Percentiles rank a stretch among this genome's conserved stretches.
Conservation (phyloP, 495 filamentous ascomycete genomes). For the Penicillium tannophilum region DNA sequence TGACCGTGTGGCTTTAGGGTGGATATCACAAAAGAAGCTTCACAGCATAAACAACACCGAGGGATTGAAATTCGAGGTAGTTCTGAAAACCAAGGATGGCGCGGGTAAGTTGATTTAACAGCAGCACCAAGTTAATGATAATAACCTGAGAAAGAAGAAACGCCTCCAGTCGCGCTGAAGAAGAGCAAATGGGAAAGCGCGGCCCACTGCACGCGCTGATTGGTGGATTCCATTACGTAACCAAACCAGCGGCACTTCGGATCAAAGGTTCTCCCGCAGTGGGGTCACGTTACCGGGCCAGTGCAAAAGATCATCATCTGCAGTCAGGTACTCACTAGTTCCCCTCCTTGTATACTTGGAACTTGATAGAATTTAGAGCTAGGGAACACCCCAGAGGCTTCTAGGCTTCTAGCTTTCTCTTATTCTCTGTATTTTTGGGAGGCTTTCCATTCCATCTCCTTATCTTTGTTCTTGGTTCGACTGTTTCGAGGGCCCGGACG, state of each 20-base stretch:
- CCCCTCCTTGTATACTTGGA: constrained; percentile 3
- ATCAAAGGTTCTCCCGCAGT: constrained; percentile 36
- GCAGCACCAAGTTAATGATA: constrained; percentile 6
- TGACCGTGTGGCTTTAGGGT: constrained; percentile 13
- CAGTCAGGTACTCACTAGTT: constrained; percentile 8
- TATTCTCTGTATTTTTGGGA: not conserved
- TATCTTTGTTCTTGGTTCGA: constrained; percentile 7
- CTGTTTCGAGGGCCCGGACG: not conserved
- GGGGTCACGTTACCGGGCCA: constrained; percentile 49
- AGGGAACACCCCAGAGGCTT: constrained; percentile 1
- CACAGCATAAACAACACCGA: constrained; percentile 10
- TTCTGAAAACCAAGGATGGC: not conserved
- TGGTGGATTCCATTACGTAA: constrained; percentile 21
- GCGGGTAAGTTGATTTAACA: not conserved
- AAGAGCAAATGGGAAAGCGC: constrained; percentile 36
- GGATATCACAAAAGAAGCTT: constrained; percentile 4
- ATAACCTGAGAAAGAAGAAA: constrained; percentile 18
- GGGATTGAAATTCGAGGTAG: not conserved
- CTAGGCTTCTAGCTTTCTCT: not conserved
- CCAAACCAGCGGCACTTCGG: constrained; percentile 31
- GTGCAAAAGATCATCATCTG: constrained; percentile 23
- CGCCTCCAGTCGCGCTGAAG: constrained; percentile 35
- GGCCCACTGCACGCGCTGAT: constrained; percentile 40
- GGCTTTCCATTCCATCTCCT: not conserved
- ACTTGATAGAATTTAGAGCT: constrained; percentile 4